Evolutionary conservation across 2,329 filamentous ascomycete genomes (phyloP).

Genomic region (Coleophoma crateriformis): DNA sequence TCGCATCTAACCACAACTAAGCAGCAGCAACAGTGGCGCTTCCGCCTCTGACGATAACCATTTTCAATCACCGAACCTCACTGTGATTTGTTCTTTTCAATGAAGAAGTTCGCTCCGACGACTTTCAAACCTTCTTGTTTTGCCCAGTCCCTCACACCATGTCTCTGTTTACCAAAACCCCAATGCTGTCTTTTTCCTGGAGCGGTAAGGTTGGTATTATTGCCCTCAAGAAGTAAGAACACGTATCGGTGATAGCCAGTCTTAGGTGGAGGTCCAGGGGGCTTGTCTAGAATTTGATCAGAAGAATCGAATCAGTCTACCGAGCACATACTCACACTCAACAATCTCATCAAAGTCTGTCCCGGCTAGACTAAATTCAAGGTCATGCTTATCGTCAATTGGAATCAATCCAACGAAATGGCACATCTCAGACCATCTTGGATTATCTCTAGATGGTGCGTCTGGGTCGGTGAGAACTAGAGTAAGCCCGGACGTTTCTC

Average conservation of each 20-base stretch:
- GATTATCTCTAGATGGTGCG: conserved; percentile 46
- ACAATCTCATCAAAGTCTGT: conserved; percentile 7
- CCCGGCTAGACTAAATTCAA: background rate
- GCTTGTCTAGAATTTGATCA: conserved; percentile 34
- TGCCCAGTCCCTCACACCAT: conserved; percentile 46
- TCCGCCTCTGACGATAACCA: too few relatives aligned
- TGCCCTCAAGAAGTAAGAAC: conserved; percentile 41
- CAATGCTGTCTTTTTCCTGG: conserved; percentile 47
- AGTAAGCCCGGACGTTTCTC: conserved; percentile 29
- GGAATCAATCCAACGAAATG: conserved; percentile 39
- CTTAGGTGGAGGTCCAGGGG: conserved; percentile 47
- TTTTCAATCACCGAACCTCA: background rate
- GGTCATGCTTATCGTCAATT: background rate
- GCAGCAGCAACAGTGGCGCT: background rate
- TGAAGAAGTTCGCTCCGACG: conserved; percentile 34
- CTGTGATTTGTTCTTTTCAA: conserved; percentile 38
- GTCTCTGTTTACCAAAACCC: conserved; percentile 42
- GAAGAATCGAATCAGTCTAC: conserved; percentile 1
- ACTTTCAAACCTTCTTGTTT: conserved; percentile 38
- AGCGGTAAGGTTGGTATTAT: conserved; percentile 33
- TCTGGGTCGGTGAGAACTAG: conserved; percentile 52
- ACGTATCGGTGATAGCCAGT: conserved; percentile 54
- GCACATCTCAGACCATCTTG: conserved; percentile 51
- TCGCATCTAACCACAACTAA: background rate
- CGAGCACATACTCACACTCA: conserved; percentile 11